Evolutionary conservation across 768 basidiomycete genomes (phyloP), one percentile per base, ranked within the genome.

Genomic region (Suillus lakei): DNA sequence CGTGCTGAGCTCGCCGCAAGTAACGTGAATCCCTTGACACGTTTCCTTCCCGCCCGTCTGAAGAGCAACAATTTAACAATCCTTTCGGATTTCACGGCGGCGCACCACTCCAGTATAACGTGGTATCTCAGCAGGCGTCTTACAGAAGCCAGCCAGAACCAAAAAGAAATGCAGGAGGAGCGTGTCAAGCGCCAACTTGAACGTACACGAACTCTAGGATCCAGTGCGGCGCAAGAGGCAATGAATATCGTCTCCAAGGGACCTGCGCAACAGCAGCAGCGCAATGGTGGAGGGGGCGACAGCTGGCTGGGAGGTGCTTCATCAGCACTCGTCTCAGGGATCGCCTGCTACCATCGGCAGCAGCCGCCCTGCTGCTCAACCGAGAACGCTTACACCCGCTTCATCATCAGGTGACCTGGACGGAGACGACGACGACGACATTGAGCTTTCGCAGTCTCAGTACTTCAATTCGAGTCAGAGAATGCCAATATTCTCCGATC

Each of bases 161-260:
- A 97, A 69, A 91, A 91, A 69, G 90, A 93, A 68, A 86, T 98
- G 82, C 98, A 99, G 78, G 97, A 98, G 77, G 95, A 97, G 75
- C 90, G 98, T 58, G 85, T 96, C 62, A 91, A 89, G 74, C 87
- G 97, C 5, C 92, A 97, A 72, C 78, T 91, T 65, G 98, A 99
- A 74, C 84, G 94, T 66, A 87, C 90, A 15, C 86, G 85, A 64
- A 93, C 92, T 1, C 84, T 99, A 13, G 96, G 95, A 5, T 92
- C 92, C 7, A 85, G 84, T n/a, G 92, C 90, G 28, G 84, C 87
- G 44, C 84, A 86, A 62, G 92, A 91, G 70, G 85, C 82, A 39
- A 78, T 86, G 66, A 77, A 78, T 72, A 79, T 87, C 66, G 76
- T 75, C 36, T 68, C 80, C 39, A 79, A 74, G 56, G 72, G 72